phyloP scores from a whole-genome alignment of 176 grass and related monocot species.

The Cenchrus americanus region DNA sequence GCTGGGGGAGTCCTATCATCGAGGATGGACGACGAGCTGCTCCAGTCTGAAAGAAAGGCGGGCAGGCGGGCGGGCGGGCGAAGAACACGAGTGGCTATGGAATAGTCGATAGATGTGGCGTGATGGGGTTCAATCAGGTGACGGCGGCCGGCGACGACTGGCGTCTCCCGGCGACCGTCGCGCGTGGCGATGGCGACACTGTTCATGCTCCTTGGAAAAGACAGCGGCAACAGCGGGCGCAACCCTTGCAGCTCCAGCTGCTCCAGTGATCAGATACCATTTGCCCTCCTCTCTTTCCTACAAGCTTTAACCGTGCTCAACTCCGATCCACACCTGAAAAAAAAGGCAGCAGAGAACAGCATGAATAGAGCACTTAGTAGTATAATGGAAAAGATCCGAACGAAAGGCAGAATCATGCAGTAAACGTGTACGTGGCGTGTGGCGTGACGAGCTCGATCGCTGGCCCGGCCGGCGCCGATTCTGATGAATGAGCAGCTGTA shows the following conservation, averaged over 20 bases:
- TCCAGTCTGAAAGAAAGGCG: neutral
- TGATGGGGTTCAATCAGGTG: slow-evolving; percentile 14
- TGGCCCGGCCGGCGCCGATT: slow-evolving; percentile 22
- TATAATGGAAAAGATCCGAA: slow-evolving; percentile 41
- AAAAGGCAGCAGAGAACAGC: neutral
- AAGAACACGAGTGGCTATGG: slow-evolving; percentile 5
- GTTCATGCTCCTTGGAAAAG: slow-evolving; percentile 21
- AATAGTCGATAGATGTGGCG: neutral
- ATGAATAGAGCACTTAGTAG: neutral
- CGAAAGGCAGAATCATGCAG: slow-evolving; percentile 54
- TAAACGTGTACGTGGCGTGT: neutral
- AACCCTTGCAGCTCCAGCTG: neutral
- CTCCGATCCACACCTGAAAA: neutral
- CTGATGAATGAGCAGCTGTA: slow-evolving; percentile 10
- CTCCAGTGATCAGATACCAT: slow-evolving; percentile 1
- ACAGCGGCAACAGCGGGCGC: neutral
- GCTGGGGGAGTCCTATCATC: neutral
- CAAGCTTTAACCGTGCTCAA: slow-evolving; percentile 21
- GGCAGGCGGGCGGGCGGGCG: no score
- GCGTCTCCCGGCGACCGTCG: neutral
- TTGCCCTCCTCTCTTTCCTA: neutral
- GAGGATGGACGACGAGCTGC: neutral
- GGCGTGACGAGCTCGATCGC: neutral
- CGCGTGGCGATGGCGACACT: neutral
- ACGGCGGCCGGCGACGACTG: neutral